A percentile compares a stretch with the other conserved stretches of the same genome.
Evolutionary conservation across 768 basidiomycete species (phyloP).

Genomic region (Chlorophyllum brunneum): DNA sequence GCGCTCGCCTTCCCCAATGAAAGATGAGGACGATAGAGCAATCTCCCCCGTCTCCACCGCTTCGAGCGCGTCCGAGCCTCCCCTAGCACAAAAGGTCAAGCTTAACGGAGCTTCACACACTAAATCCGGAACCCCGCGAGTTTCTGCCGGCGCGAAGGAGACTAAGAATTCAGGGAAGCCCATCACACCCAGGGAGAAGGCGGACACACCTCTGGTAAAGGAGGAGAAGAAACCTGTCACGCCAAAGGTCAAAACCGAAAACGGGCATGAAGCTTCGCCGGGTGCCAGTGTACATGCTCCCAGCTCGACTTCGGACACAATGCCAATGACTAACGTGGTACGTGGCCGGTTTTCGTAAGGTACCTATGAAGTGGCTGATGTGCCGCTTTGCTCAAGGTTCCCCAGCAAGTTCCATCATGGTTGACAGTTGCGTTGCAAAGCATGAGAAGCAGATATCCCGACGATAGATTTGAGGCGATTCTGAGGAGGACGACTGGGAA

Average conservation of each 20-base stretch:
- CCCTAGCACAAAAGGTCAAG: constrained; percentile 66
- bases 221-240: constrained; percentile 15
- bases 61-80: constrained; percentile 72
- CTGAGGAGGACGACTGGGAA: constrained; percentile 52
- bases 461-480: constrained; percentile 81
- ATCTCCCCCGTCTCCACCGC: constrained; percentile 69
- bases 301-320: constrained; percentile 16
- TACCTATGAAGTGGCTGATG: background rate
- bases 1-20: constrained; percentile 19
- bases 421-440: constrained; percentile 59
- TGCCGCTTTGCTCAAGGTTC: background rate
- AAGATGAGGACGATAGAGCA: constrained; percentile 51
- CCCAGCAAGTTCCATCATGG: constrained; percentile 63
- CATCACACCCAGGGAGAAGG: constrained; percentile 9
- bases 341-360: constrained; percentile 2
- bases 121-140: constrained; percentile 17
- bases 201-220: background rate
- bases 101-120: constrained; percentile 45
- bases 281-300: constrained; percentile 12
- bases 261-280: constrained; percentile 9
- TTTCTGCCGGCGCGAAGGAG: constrained; percentile 7
- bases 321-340: constrained; percentile 16
- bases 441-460: constrained; percentile 69
- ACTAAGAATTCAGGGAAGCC: constrained; percentile 13
- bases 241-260: constrained; percentile 7